Evolutionary conservation across 2,329 filamentous ascomycete species (phyloP).

Genomic region (Lecanicillium sp.): DNA sequence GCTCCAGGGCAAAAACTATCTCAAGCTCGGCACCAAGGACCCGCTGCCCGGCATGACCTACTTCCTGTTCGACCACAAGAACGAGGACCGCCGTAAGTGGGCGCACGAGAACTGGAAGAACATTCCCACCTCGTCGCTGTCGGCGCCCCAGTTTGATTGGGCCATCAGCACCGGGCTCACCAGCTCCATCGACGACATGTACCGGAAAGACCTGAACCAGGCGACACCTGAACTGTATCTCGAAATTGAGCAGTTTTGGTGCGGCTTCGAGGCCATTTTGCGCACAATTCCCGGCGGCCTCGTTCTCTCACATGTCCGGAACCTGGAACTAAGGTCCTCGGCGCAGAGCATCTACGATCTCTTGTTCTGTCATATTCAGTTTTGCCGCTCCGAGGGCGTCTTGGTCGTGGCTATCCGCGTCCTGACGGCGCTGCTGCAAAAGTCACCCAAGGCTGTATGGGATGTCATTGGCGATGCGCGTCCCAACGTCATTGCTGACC

Average conservation of each 20-base stretch:
- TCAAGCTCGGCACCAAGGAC: constrained; percentile 66
- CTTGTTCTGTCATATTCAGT: constrained; percentile 49
- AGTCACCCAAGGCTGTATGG: constrained; percentile 79
- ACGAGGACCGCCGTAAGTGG: constrained; percentile 48
- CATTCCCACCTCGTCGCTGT: constrained; percentile 55
- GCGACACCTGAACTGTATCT: constrained; percentile 30
- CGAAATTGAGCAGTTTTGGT: constrained; percentile 70
- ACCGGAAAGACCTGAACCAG: constrained; percentile 36
- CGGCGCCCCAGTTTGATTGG: constrained; percentile 76
- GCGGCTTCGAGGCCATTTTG: constrained; percentile 68
- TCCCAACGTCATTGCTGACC: constrained; percentile 74
- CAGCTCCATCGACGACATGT: constrained; percentile 57
- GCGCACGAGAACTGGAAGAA: constrained; percentile 34
- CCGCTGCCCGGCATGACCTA: constrained; percentile 77
- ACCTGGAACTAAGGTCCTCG: constrained; percentile 61
- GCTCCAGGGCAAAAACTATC: constrained; percentile 63
- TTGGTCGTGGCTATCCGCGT: constrained; percentile 65
- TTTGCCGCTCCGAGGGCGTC: constrained; percentile 47
- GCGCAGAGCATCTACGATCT: constrained; percentile 60
- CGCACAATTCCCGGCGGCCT: constrained; percentile 65
- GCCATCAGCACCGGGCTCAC: constrained; percentile 70
- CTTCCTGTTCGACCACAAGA: constrained; percentile 64
- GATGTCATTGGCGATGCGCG: constrained; percentile 77
- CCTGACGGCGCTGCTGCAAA: constrained; percentile 65
- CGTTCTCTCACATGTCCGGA: constrained; percentile 71